Evolutionary conservation across 2,329 filamentous ascomycete species (phyloP), one percentile per base, ranked within the genome.

Genomic region (Pseudocercospora cruenta): DNA sequence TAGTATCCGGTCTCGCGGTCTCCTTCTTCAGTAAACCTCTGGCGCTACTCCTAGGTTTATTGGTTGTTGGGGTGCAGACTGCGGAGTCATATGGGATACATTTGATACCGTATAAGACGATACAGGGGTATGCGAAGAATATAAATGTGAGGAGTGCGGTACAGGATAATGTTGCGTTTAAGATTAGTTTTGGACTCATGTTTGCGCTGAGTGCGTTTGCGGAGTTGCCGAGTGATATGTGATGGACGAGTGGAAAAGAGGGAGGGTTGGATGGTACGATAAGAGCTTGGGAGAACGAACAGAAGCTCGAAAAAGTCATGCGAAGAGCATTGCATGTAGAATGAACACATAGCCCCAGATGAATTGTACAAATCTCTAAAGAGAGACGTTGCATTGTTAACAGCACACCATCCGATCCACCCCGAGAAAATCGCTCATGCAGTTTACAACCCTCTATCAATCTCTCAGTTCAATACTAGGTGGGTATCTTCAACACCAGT

Each of bases 201-300:
- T 93, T 93, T 79, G 86, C 89, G 26, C 79, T 93, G 74, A 90
- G 90, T 58, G 87, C 86, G 2, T 90, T 91, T 83, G 84, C 83
- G 73, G 78, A 81, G 59, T 84, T 90, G 63, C 65, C 64, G 36
- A 51, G 12, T 10, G 45, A 49, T 8, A 49, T 22, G 16, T 53
- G 49, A 53, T n/a, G 19, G 22, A 24, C n/a, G n/a, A n/a, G n/a
- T n/a, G n/a, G 63, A 54, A 66, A 57, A 65, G 51, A 28, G 51
- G 28, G 24, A 54, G 51, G 4, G 14, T 22, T 16, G 51, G 51
- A 7, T 1, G 14, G 4, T 3, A 26, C 2, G 22, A n/a, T n/a
- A n/a, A n/a, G n/a, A n/a, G n/a, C n/a, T n/a, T n/a, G n/a, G n/a
- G n/a, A n/a, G n/a, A n/a, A n/a, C n/a, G n/a, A n/a, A n/a, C n/a